Base-by-base conservation (phyloP, 2,329 filamentous ascomycete species). In the Tolypocladium endophyticum region DNA sequence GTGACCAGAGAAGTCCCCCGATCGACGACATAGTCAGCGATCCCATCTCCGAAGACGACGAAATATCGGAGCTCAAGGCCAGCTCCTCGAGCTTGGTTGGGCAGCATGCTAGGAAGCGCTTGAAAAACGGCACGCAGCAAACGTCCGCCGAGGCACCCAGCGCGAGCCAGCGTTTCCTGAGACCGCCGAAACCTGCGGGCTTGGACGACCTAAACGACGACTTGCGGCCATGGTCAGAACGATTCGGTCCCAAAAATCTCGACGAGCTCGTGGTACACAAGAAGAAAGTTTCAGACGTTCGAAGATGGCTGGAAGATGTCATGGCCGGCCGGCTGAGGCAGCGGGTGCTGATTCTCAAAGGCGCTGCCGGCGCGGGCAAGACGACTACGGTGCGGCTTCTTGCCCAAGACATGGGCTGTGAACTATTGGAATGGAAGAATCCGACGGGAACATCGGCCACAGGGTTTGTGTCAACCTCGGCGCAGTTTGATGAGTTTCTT, bases 221-320 rank as follows among this genome's bases (percentile, higher is more conserved):
- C 64, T 74, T 79, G 56, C 82, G 88, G 58, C 92, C 93, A 3
- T 97, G 93, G 93, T 89, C 89, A 20, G 92, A 97, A 66, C 85
- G 87, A 65, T 97, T 91, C 72, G 87, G 84, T 2, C 93, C 93
- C 0, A 68, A 72, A 3, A 88, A 83, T 65, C 72, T 97, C 16
- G 86, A 92, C 20, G 93, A 97, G 74, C 78, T 99, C 54, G 93
- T 89, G 0, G 93, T 99, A 23, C 92, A 99, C 73, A 97, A 95
- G 77, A 94, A 85, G 67, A 99, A 99, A 72, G 89, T 97, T 7
- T 76, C 84, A 2, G 92, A 97, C 74, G 92, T 97, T 54, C 84
- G 86, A 61, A 80, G 76, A 61, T 97, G 94, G 92, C 76, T 99
- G 39, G 84, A 89, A 52, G 84, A 87, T 68, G 89, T 91, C 23